Evolutionary conservation across 257 asterid genomes (phyloP), one percentile per base, ranked within the genome.

Genomic region (Penstemon davidsonii): DNA sequence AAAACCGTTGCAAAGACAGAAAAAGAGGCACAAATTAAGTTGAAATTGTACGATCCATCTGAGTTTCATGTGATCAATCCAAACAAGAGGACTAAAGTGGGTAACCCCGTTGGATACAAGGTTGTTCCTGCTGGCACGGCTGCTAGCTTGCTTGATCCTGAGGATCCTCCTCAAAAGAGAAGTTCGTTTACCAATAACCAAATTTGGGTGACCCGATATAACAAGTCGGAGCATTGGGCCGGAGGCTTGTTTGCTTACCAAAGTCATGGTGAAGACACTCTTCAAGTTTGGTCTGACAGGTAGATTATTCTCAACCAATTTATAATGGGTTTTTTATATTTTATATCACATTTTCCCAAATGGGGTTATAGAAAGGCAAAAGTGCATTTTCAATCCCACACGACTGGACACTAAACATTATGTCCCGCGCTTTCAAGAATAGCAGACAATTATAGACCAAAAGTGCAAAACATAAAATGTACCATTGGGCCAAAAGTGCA

Each of bases 241-340:
- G 96, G 97, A 7, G 99, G 99, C 3, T 75, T 88, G 80, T 88
- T 87, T 52, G 92, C 87, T 10, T 90, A 87, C 66, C 99, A 93
- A 69, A 88, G 97, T 71, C 88, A 90, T 15, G 99, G 99, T 7
- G 99, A 93, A 15, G 99, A 93, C 52, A 88, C 96, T 41, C 88
- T 93, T 53, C 96, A 88, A 46, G 92, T 84, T 0, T 90, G 99
- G 99, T 84, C 97, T 0, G 83, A 87, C 80, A 88, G 98, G 98
- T 92, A 81, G 67, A 6, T 52, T 15, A 13, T 5, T 15, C 8
- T 11, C 0, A 6, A 18, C 33, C 50, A 9, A 11, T 8, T 46
- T 38, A 25, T 25, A 2, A 25, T 1, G 33, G 2, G 33, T 25
- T 25, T 25, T 25, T 25, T 1, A 25, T 25, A 25, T 1, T 25